Evolutionary conservation across 331 rosid species (phyloP).

Genomic region (Quercus phellos): DNA sequence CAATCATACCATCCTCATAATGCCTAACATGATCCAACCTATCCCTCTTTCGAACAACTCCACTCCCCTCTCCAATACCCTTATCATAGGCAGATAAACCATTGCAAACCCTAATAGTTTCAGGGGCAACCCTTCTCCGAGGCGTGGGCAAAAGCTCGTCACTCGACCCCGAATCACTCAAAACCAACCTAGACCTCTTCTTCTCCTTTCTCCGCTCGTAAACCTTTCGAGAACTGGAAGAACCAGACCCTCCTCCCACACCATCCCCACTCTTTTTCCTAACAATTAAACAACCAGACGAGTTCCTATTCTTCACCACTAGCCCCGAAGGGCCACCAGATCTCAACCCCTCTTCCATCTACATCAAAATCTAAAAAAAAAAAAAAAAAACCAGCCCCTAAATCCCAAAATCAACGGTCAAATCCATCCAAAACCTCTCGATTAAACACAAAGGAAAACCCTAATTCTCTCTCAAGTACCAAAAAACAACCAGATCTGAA

Average conservation of each 20-base stretch:
- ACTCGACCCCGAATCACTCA: constrained; percentile 78
- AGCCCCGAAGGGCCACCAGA: constrained; percentile 62
- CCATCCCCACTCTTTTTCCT: constrained; percentile 57
- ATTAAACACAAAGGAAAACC: constrained; percentile 27
- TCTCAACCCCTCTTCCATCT: constrained; percentile 75
- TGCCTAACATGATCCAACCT: constrained; percentile 38
- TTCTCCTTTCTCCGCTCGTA: constrained; percentile 46
- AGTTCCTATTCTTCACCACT: constrained; percentile 69
- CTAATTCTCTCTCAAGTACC: constrained; percentile 25
- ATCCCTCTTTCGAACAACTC: constrained; percentile 52
- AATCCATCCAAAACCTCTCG: constrained; percentile 33
- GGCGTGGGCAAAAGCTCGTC: constrained; percentile 52
- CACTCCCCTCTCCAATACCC: constrained; percentile 42
- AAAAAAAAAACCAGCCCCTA: constrained; percentile 5
- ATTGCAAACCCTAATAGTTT: constrained; percentile 62
- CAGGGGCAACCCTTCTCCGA: constrained; percentile 63
- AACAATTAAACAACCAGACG: constrained; percentile 84
- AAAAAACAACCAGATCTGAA: constrained; percentile 52
- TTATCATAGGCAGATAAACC: constrained; percentile 50
- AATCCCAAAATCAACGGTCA: constrained; percentile 17
- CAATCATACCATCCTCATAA: constrained; percentile 37
- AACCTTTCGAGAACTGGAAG: constrained; percentile 46
- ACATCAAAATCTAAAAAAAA: constrained; percentile 22
- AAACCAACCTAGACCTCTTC: constrained; percentile 45
- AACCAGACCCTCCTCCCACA: constrained; percentile 39